phyloP scores from a whole-genome alignment of 1,284 basidiomycete species.

The Calocybe gambosa region DNA sequence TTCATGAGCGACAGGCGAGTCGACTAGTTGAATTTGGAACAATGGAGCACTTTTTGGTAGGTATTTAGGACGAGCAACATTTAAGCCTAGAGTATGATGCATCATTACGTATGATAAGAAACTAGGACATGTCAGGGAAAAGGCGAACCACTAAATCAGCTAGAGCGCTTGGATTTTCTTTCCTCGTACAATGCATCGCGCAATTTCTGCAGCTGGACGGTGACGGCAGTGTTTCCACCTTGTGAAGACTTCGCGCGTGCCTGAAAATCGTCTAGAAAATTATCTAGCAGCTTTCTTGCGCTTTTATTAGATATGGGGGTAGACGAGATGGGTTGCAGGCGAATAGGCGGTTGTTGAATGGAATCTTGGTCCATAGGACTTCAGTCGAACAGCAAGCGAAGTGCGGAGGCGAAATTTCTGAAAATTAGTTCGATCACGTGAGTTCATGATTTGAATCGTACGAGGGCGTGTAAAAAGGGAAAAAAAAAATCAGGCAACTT shows the following conservation, averaged over 20 bases:
- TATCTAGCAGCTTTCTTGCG: conserved; percentile 33
- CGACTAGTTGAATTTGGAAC: too few species aligned
- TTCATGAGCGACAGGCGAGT: too few species aligned
- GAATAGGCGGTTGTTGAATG: conserved; percentile 41
- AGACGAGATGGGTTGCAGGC: conserved; percentile 32
- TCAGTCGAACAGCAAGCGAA: conserved; percentile 1
- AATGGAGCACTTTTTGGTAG: too few species aligned
- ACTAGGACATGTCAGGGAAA: too few species aligned
- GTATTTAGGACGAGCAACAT: too few species aligned
- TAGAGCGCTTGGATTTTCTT: conserved; percentile 21
- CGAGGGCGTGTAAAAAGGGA: not conserved
- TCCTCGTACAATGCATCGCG: conserved; percentile 42
- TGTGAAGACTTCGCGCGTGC: conserved; percentile 37
- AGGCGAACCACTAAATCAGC: not conserved
- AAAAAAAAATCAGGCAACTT: not conserved
- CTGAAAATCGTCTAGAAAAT: conserved; percentile 42
- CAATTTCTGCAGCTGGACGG: conserved; percentile 50
- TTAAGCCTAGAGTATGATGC: too few species aligned
- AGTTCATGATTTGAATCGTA: not conserved
- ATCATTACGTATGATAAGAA: not conserved
- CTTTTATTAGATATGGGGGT: conserved; percentile 31
- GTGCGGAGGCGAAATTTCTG: not conserved
- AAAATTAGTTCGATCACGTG: not conserved
- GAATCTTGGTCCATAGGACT: conserved; percentile 36
- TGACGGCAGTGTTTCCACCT: conserved; percentile 44